These are phyloP conservation scores for Aspergillus thermomutatus DNA, from an alignment of 2,329 filamentous ascomycete species.

Conservation along the genomic window DNA sequence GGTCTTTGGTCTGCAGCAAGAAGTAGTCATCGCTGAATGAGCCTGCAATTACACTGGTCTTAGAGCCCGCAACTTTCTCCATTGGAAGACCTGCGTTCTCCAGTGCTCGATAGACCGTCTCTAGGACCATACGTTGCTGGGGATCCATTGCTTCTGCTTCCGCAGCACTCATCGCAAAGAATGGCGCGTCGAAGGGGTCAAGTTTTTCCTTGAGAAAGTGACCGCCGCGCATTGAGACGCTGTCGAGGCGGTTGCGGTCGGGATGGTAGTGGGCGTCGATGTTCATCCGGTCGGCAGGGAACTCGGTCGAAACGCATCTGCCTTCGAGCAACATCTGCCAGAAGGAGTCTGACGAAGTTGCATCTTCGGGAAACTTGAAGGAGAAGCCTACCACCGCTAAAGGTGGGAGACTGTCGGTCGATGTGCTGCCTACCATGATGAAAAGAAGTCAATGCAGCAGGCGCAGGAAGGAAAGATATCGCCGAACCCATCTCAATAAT, in stretches of 20 bases:
- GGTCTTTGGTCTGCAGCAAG: constrained; percentile 18
- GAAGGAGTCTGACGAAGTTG: constrained; percentile 14
- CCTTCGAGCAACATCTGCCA: constrained; percentile 21
- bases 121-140: constrained; percentile 29
- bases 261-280: constrained; percentile 21
- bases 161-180: constrained; percentile 25
- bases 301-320: constrained; percentile 15
- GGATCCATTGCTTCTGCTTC: constrained; percentile 31
- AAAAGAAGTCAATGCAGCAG: not conserved
- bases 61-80: constrained; percentile 25
- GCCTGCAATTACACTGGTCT: constrained; percentile 34
- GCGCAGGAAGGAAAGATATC: not conserved
- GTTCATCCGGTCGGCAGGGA: constrained; percentile 24
- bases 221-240: constrained; percentile 8
- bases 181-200: constrained; percentile 28
- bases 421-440: not conserved
- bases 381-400: constrained; percentile 22
- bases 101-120: constrained; percentile 26
- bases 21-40: constrained; percentile 30
- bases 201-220: constrained; percentile 24
- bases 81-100: constrained; percentile 26
- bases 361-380: constrained; percentile 18
- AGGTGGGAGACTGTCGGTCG: constrained; percentile 4
- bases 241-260: constrained; percentile 14
- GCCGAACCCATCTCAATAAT: not conserved